Base-by-base conservation (phyloP, 257 asterid genomes). In the Thymus mandschuricus region DNA sequence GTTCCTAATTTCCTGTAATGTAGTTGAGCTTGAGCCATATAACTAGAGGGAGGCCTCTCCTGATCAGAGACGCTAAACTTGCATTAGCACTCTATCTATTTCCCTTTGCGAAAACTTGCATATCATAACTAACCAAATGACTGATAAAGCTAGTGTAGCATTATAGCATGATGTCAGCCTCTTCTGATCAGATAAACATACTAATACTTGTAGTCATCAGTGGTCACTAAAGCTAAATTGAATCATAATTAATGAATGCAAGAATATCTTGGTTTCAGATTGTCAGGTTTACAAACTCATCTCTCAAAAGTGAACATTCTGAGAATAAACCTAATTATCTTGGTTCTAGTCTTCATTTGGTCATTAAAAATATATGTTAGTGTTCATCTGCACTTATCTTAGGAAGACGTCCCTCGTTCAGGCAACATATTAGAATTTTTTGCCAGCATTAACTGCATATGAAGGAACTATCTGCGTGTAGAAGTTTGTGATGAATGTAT, bases 391-490 rank as follows among this genome's bases (percentile, higher is more conserved):
- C 34, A n/a, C 33, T 38, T 45, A 40, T 27, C 35, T 52, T 63
- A 30, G 46, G 55, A 44, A 61, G n/a, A 51, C 5, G 55, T 45
- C 70, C 57, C 45, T 64, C 49, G 46, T 56, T 64, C 30, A 72
- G 49, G 10, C 27, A 6, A 46, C 41, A 49, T 49, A n/a, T 51
- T 50, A 30, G 69, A 75, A 64, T 27, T 48, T 50, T 60, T 29
- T 54, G 29, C 59, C 2, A 2, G 59, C 59, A 33, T 27, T 54
- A 31, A 33, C 59, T 54, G 59, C 59, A 54, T 54, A 8, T 54
- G 11, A 54, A 54, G 21, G 59, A 27, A 27, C 12, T 54, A 33
- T 21, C 8, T 54, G 27, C 3, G 34, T 8, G 13, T 34, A 52
- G 33, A 52, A 15, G 11, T 52, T 21, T 54, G 29, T 21, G 34